These are phyloP conservation scores for Dipsacomyces acuminosporus DNA, from an alignment of 371 early-diverging fungal species.

Conservation along the genomic window DNA sequence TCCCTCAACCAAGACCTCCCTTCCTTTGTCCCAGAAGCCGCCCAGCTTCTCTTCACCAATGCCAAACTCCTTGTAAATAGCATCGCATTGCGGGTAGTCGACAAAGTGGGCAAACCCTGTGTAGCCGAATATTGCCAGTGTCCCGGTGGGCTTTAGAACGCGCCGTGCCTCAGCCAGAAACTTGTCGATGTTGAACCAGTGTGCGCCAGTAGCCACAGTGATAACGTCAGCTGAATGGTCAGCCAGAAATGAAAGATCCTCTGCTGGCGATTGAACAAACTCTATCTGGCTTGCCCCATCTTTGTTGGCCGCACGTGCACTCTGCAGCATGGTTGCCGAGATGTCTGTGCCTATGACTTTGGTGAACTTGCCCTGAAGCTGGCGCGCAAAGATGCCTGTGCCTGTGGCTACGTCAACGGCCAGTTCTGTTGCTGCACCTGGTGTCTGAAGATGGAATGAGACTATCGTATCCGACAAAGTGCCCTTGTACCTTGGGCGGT, in stretches of 20 bases:
- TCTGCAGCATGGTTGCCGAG: slow-evolving; percentile 24
- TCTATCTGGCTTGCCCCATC: not conserved
- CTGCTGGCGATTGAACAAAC: slow-evolving; percentile 30
- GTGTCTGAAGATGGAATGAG: slow-evolving; percentile 25
- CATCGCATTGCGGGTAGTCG: slow-evolving; percentile 45
- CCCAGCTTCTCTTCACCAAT: slow-evolving; percentile 32
- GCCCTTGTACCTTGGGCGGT: slow-evolving; percentile 29
- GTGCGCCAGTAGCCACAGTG: slow-evolving; percentile 28
- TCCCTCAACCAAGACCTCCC: slow-evolving; percentile 37
- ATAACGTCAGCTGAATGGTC: slow-evolving; percentile 51
- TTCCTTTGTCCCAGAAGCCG: slow-evolving; percentile 47
- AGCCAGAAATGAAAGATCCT: slow-evolving; percentile 45
- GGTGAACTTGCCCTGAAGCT: slow-evolving; percentile 25
- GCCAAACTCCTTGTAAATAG: slow-evolving; percentile 35
- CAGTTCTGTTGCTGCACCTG: slow-evolving; percentile 21
- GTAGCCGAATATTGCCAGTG: slow-evolving; percentile 63
- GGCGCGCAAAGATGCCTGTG: slow-evolving; percentile 43
- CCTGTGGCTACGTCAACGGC: slow-evolving; percentile 48
- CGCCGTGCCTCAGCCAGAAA: slow-evolving; percentile 60
- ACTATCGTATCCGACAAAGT: slow-evolving; percentile 25
- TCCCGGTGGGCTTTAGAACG: slow-evolving; percentile 61
- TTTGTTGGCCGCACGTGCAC: slow-evolving; percentile 16
- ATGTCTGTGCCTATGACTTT: slow-evolving; percentile 40
- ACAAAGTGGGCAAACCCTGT: slow-evolving; percentile 48
- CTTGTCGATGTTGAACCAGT: slow-evolving; percentile 51